These are phyloP conservation scores for Geranomyces michiganensis DNA, from an alignment of 192 early-diverging fungal genomes.

Conservation along the genomic window DNA sequence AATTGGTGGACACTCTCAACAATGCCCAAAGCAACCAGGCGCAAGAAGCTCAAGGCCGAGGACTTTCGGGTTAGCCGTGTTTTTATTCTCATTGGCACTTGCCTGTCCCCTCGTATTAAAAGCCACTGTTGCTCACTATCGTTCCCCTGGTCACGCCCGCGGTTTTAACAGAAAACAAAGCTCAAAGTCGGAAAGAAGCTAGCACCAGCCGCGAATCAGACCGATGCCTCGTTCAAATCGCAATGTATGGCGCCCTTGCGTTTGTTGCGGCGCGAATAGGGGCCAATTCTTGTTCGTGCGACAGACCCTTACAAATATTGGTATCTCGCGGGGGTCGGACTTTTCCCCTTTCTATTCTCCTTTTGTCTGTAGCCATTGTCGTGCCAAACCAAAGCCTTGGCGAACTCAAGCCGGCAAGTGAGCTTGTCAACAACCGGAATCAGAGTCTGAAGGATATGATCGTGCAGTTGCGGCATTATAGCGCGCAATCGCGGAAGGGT, in stretches of 20 bases:
- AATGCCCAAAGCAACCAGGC: slow-evolving; percentile 44
- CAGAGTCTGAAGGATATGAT: slow-evolving; percentile 76
- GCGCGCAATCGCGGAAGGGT: slow-evolving; percentile 52
- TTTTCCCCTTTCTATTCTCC: too few relatives aligned
- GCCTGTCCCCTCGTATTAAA: too few relatives aligned
- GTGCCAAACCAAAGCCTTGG: slow-evolving; percentile 79
- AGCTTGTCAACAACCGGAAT: slow-evolving; percentile 76
- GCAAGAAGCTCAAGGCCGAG: slow-evolving; percentile 73
- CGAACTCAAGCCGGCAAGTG: slow-evolving; percentile 68
- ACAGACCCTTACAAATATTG: not conserved
- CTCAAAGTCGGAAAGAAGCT: slow-evolving; percentile 92
- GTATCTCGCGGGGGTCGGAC: too few relatives aligned
- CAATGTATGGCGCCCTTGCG: slow-evolving; percentile 53
- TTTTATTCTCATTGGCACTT: not conserved
- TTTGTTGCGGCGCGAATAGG: not conserved
- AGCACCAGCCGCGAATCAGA: slow-evolving; percentile 70
- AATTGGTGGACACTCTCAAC: not conserved
- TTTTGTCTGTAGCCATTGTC: slow-evolving; percentile 59
- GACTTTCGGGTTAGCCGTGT: slow-evolving; percentile 66
- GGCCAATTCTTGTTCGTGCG: not conserved
- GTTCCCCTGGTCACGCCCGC: not conserved
- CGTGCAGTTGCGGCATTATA: slow-evolving; percentile 78
- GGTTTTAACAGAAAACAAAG: slow-evolving; percentile 75
- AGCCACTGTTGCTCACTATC: not conserved
- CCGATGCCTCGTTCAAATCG: slow-evolving; percentile 82